Percentiles rank a stretch among this genome's conserved stretches.
Conservation (phyloP, 129 eudicot genomes). For the Arctium minus region DNA sequence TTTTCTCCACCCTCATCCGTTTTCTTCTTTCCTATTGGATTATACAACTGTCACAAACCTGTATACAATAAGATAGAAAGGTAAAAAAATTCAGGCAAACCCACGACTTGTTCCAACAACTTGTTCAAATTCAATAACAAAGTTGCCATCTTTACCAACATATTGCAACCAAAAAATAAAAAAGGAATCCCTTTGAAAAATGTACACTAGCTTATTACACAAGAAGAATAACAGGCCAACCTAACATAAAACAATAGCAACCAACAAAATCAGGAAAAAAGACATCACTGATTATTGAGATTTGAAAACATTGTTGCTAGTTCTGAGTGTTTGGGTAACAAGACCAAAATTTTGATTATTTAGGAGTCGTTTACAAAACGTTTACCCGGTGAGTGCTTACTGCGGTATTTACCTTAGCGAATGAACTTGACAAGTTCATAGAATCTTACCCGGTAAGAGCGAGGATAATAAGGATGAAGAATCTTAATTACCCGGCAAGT, state of each 20-base stretch:
- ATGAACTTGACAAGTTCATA: too few relatives aligned
- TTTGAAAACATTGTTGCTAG: not conserved
- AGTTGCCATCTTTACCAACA: not conserved
- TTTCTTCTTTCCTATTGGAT: conserved; percentile 73
- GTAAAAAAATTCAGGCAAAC: not conserved
- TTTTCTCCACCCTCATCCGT: conserved; percentile 51
- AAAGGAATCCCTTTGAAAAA: not conserved
- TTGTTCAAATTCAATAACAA: not conserved
- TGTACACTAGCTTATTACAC: not conserved
- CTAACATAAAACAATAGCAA: not conserved
- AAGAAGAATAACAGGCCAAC: not conserved
- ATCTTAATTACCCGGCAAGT: too few relatives aligned
- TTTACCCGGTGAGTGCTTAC: too few relatives aligned
- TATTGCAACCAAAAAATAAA: not conserved
- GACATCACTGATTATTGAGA: not conserved
- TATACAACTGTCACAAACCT: not conserved
- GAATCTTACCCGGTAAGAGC: too few relatives aligned
- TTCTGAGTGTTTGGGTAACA: not conserved
- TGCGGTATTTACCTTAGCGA: too few relatives aligned
- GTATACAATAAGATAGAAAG: not conserved
- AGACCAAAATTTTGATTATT: not conserved
- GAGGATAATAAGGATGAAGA: too few relatives aligned
- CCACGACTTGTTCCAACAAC: not conserved
- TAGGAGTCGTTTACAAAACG: not conserved
- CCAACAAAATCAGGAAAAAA: not conserved